Conservation (phyloP, 345 rosid species). For the Eucalyptus decipiens region DNA sequence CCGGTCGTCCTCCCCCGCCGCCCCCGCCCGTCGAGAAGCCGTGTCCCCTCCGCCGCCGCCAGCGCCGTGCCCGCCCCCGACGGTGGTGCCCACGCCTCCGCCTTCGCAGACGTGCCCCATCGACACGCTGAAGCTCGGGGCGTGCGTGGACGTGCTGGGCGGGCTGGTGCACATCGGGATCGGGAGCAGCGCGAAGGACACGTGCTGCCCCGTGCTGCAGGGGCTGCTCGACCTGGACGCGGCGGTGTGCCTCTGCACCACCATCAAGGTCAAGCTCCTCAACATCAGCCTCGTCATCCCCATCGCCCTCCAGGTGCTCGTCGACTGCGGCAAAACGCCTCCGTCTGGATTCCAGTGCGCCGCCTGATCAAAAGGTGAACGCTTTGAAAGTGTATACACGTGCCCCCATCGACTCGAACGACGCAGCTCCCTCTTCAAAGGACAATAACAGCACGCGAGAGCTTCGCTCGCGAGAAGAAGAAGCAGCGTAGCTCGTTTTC, state of each 20-base stretch:
- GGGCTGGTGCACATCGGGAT: constrained; percentile 70
- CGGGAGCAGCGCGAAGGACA: constrained; percentile 58
- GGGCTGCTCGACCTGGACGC: constrained; percentile 75
- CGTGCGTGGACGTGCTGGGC: constrained; percentile 84
- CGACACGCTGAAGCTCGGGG: constrained; percentile 63
- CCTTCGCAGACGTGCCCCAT: constrained; percentile 53
- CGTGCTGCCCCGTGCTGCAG: constrained; percentile 79
- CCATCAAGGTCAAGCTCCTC: constrained; percentile 67
- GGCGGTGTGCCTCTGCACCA: constrained; percentile 85
- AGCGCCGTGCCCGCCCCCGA: constrained; percentile 3
- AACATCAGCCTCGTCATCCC: constrained; percentile 64
- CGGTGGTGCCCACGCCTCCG: constrained; percentile 1
- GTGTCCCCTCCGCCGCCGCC: constrained; percentile 36
- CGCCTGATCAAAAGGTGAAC: neutral
- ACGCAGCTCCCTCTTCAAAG: neutral
- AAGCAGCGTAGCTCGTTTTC: neutral
- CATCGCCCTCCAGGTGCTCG: constrained; percentile 69
- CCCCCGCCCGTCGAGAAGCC: constrained; percentile 31
- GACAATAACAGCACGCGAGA: neutral
- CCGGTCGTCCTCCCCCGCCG: neutral
- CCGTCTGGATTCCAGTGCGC: constrained; percentile 72
- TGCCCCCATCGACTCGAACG: neutral
- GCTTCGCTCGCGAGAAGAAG: neutral
- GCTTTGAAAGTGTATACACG: neutral
- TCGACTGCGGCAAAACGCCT: constrained; percentile 74